Evolutionary conservation across 1,139 yeast genomes (phyloP), one percentile per base, ranked within the genome.

Genomic region (Blastobotrys elegans): DNA sequence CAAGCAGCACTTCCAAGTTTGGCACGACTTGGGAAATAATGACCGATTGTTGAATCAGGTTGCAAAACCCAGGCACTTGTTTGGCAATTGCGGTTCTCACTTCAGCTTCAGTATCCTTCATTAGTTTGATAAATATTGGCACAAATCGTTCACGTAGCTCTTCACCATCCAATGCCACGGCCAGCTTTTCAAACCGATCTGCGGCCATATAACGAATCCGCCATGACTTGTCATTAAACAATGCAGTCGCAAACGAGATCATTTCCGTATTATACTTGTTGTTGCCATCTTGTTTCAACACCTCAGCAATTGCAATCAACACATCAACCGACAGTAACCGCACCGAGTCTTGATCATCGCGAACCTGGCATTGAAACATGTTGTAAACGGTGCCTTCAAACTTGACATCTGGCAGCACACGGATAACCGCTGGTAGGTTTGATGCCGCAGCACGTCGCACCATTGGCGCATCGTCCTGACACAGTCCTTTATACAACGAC

Each of bases 181-280:
- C 88, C 53, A 94, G 77, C 55, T 75, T 74, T 58, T 82, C 86
- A 63, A 88, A 90, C 61, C 89, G 77, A 65, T 90, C 97, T 24
- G 97, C 97, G 24, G 96, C 95, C 79, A 95, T 89, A 69, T 92
- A 94, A 61, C 98, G 80, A 49, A 94, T 97, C 67, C 98, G 83
- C 99, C 99, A 94, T 61, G 95, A 85, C 68, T 88, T 90, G 69
- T 94, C 98, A 55, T 75, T 77, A 53, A 87, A 82, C 56, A 94
- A 75, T 56, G 80, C 79, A 53, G 84, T 74, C 3, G 88, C 74
- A 49, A 56, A 56, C 27, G 56, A 56, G 43, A 65, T 60, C 33
- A 68, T 56, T 48, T 60, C 65, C 21, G 61, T 46, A 40, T 60
- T 61, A 53, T 58, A 58, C 49, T 57, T 55, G 24, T 65, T 55